Percentiles rank a stretch among this genome's conserved stretches.
phyloP scores from a whole-genome alignment of 352 stramenopile genomes.

The Globisporangium megalacanthum region DNA sequence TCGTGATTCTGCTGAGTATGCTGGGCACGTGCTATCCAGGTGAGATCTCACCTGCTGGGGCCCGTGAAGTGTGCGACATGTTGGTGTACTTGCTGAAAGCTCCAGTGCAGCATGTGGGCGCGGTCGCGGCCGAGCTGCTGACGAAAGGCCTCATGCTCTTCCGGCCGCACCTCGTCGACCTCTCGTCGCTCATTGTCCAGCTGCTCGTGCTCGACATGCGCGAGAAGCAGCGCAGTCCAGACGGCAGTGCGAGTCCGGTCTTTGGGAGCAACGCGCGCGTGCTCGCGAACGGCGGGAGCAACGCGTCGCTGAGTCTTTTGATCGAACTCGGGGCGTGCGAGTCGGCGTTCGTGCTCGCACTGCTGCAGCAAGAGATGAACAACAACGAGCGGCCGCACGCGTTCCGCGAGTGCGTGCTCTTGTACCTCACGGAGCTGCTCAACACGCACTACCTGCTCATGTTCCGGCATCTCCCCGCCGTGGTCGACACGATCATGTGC shows the following conservation, averaged over 20 bases:
- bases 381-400: slow-evolving; percentile 55
- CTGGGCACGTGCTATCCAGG: slow-evolving; percentile 83
- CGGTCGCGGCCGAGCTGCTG: slow-evolving; percentile 66
- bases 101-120: slow-evolving; percentile 48
- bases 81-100: slow-evolving; percentile 60
- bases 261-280: slow-evolving; percentile 42
- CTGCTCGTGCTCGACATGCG: slow-evolving; percentile 70
- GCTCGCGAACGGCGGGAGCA: slow-evolving; percentile 50
- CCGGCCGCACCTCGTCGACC: slow-evolving; percentile 69
- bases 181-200: slow-evolving; percentile 71
- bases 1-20: slow-evolving; percentile 80
- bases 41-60: slow-evolving; percentile 67
- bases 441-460: slow-evolving; percentile 82
- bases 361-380: slow-evolving; percentile 84
- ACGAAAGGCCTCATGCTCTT: slow-evolving; percentile 85
- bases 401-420: slow-evolving; percentile 68
- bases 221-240: slow-evolving; percentile 51
- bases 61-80: slow-evolving; percentile 78
- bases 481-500: slow-evolving; percentile 84
- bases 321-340: slow-evolving; percentile 76
- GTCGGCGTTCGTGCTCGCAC: slow-evolving; percentile 63
- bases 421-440: slow-evolving; percentile 78
- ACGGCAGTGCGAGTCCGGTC: slow-evolving; percentile 21
- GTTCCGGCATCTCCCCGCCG: slow-evolving; percentile 73
- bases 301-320: slow-evolving; percentile 69